Conservation (phyloP, 345 rosid species). For the Dipteronia sinensis region DNA sequence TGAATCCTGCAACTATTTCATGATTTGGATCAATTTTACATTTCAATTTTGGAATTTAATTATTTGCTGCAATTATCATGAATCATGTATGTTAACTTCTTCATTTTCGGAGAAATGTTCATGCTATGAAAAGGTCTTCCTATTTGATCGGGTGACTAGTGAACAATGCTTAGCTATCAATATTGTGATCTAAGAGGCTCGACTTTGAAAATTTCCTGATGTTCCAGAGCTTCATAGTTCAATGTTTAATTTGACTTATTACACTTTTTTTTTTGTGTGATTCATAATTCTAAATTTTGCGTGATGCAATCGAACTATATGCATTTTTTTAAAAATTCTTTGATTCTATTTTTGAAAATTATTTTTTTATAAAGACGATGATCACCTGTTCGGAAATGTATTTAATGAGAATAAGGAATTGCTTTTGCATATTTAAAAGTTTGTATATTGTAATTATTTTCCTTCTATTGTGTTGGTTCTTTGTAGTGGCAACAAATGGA, state of each 20-base stretch:
- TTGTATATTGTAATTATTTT: conserved; percentile 7
- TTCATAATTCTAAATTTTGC: neutral
- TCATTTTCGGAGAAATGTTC: neutral
- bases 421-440: neutral
- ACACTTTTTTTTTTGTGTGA: neutral
- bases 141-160: neutral
- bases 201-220: neutral
- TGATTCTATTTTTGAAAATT: neutral
- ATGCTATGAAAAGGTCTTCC: neutral
- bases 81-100: neutral
- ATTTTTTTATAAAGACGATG: neutral
- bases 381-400: neutral
- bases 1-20: conserved; percentile 28
- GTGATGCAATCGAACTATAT: neutral
- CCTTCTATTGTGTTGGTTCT: conserved; percentile 19
- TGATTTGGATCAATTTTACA: neutral
- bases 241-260: neutral
- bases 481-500: conserved; percentile 99
- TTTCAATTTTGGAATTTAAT: neutral
- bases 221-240: neutral
- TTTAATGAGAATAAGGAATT: neutral
- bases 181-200: neutral
- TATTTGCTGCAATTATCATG: neutral
- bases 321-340: neutral
- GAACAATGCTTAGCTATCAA: neutral